Evolutionary conservation across 805 yeast genomes (phyloP).

Genomic region (Pichia cabralensis): DNA sequence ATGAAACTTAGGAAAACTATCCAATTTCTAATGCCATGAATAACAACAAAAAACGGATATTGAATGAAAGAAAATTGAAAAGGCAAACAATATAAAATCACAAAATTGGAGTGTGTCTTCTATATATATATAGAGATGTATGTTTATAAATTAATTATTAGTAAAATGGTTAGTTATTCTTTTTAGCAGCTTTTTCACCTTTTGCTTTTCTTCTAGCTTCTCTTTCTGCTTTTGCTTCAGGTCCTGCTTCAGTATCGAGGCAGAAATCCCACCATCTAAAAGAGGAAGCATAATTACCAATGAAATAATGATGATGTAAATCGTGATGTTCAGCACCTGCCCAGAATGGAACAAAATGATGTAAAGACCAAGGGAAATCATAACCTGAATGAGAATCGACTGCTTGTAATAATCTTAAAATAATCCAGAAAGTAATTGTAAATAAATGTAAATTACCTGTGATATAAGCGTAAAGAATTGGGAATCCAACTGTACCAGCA

Average conservation of each 20-base stretch:
- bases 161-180: constrained; percentile 3
- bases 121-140: no score
- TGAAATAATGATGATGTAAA: constrained; percentile 49
- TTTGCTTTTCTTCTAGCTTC: constrained; percentile 32
- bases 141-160: no score
- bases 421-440: constrained; percentile 44
- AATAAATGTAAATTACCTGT: constrained; percentile 41
- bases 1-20: no score
- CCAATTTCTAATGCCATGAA: no score
- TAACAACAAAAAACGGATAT: no score
- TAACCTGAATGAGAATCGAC: constrained; percentile 55
- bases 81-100: no score
- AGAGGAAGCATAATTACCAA: constrained; percentile 48
- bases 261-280: constrained; percentile 50
- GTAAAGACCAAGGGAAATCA: constrained; percentile 53
- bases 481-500: constrained; percentile 52
- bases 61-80: no score
- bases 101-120: no score
- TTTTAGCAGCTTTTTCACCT: constrained; percentile 28
- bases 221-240: constrained; percentile 38
- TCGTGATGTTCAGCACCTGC: constrained; percentile 60
- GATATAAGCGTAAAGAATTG: constrained; percentile 41
- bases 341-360: constrained; percentile 50
- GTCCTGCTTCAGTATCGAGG: constrained; percentile 48
- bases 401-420: constrained; percentile 45